Evolutionary conservation across 345 rosid genomes (phyloP).

Genomic region (Camelina laxa): DNA sequence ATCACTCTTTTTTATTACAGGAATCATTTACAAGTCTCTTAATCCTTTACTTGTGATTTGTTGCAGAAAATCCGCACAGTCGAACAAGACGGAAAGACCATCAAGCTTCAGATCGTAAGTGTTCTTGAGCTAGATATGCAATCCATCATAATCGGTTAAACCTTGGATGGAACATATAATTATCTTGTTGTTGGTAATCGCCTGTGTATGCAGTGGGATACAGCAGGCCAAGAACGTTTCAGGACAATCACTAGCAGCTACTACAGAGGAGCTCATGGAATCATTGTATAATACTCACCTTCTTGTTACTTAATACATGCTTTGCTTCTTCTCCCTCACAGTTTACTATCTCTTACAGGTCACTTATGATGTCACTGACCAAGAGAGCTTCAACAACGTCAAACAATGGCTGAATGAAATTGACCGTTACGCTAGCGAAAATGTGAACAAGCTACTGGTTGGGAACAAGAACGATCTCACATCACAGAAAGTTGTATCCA

Average conservation of each 20-base stretch:
- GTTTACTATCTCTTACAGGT: constrained; percentile 47
- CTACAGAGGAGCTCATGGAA: constrained; percentile 96
- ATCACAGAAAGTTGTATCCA: constrained; percentile 71
- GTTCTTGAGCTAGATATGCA: not conserved
- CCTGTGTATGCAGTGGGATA: constrained; percentile 69
- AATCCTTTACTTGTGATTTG: constrained; percentile 17
- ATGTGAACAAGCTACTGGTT: constrained; percentile 78
- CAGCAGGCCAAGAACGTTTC: constrained; percentile 94
- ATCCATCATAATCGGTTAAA: not conserved
- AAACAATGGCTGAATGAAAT: constrained; percentile 83
- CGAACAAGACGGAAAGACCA: constrained; percentile 68
- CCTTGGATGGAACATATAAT: too few relatives aligned
- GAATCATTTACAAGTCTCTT: not conserved
- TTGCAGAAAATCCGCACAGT: constrained; percentile 67
- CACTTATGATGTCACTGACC: constrained; percentile 83
- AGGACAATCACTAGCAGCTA: constrained; percentile 93
- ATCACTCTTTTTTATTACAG: not conserved
- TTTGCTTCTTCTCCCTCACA: not conserved
- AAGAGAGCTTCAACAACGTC: constrained; percentile 84
- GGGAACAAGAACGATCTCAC: constrained; percentile 80
- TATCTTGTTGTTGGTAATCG: not conserved
- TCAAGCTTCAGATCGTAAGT: constrained; percentile 63
- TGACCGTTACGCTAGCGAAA: constrained; percentile 79
- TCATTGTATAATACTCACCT: constrained; percentile 54
- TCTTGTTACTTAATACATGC: not conserved